Percentiles rank a stretch among this genome's conserved stretches.
Evolutionary conservation across 768 basidiomycete species (phyloP).

Genomic region (Glaciozyma martinii): DNA sequence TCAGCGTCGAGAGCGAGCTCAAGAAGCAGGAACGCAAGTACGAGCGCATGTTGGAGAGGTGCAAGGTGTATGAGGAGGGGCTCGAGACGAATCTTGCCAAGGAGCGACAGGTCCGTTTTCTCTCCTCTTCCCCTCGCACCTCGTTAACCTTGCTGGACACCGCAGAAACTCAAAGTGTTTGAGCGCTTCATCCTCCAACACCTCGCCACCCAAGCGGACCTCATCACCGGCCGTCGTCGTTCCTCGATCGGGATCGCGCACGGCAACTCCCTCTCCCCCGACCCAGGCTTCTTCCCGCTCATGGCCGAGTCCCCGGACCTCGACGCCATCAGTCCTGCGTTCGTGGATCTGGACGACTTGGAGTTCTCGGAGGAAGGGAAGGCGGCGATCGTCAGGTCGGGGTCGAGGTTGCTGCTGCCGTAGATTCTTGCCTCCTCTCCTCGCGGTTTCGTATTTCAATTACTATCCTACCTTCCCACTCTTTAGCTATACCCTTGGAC

Average conservation of each 20-base stretch:
- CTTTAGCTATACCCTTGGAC: too few relatives aligned
- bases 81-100: constrained; percentile 17
- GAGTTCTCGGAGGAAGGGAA: constrained; percentile 3
- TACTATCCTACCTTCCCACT: too few relatives aligned
- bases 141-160: background rate
- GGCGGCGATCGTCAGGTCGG: background rate
- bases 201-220: constrained; percentile 11
- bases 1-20: constrained; percentile 24
- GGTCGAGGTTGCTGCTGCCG: background rate
- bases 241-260: constrained; percentile 3
- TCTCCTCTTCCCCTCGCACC: background rate
- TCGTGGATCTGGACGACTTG: constrained; percentile 3
- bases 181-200: constrained; percentile 32
- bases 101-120: constrained; percentile 29
- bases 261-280: constrained; percentile 4
- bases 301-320: constrained; percentile 20
- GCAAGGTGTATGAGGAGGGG: constrained; percentile 13
- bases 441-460: too few relatives aligned
- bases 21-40: constrained; percentile 19
- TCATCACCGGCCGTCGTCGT: constrained; percentile 8
- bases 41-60: constrained; percentile 17
- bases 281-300: constrained; percentile 13
- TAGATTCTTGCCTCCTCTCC: too few relatives aligned
- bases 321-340: constrained; percentile 19
- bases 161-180: constrained; percentile 27